Percentiles rank a stretch among this genome's conserved stretches.
phyloP scores from a whole-genome alignment of 352 stramenopile genomes.

The Globisporangium megalacanthum region DNA sequence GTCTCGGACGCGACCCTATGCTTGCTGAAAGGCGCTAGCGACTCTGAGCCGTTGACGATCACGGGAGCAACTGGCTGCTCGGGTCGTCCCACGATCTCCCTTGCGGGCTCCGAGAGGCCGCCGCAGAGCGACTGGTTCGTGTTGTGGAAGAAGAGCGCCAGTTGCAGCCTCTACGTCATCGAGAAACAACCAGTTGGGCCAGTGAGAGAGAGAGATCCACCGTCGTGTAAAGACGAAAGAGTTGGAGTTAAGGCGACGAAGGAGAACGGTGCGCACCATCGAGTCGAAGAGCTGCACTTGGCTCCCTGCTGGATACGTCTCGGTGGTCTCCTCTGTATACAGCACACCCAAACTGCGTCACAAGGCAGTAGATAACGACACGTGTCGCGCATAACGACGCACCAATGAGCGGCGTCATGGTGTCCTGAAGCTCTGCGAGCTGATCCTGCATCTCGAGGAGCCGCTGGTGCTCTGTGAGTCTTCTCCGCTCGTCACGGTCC shows the following conservation, averaged over 20 bases:
- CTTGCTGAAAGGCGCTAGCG: slow-evolving; percentile 3
- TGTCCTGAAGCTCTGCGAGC: slow-evolving; percentile 29
- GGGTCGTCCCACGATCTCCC: slow-evolving; percentile 40
- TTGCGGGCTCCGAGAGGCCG: slow-evolving; percentile 40
- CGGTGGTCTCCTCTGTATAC: slow-evolving; percentile 31
- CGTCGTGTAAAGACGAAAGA: background rate
- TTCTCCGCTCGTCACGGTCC: slow-evolving; percentile 26
- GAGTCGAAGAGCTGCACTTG: slow-evolving; percentile 51
- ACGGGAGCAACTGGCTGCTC: background rate
- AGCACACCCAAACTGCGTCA: background rate
- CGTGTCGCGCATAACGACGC: background rate
- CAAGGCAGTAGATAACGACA: background rate
- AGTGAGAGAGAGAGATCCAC: background rate
- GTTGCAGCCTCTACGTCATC: slow-evolving; percentile 43
- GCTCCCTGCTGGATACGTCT: slow-evolving; percentile 23
- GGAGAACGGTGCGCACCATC: slow-evolving; percentile 31
- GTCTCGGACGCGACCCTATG: slow-evolving; percentile 1
- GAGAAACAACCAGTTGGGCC: slow-evolving; percentile 2
- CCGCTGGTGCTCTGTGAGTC: slow-evolving; percentile 23
- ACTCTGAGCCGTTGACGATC: slow-evolving; percentile 1
- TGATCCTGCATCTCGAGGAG: slow-evolving; percentile 36
- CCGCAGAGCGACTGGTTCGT: slow-evolving; percentile 46
- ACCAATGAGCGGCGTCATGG: slow-evolving; percentile 41
- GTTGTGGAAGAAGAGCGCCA: slow-evolving; percentile 71
- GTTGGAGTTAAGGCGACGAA: background rate